Conservation (phyloP, 2,329 filamentous ascomycete genomes). For the Blumeriella jaapii region DNA sequence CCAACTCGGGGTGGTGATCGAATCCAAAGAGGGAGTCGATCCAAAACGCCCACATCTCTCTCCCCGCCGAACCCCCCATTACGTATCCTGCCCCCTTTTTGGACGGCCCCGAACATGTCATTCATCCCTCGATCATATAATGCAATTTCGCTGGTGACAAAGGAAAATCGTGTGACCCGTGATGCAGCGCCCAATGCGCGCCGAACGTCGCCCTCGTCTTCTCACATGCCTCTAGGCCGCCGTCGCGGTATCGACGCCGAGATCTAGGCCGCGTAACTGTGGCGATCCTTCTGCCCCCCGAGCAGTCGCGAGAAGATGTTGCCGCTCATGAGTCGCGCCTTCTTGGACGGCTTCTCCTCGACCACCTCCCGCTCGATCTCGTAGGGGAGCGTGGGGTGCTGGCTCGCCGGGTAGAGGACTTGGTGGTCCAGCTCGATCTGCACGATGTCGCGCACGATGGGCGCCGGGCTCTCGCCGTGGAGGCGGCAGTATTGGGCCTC, state of each 20-base stretch:
- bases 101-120: too few relatives aligned
- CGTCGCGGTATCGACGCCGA: background rate
- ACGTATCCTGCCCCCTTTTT: too few relatives aligned
- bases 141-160: too few relatives aligned
- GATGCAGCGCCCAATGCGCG: too few relatives aligned
- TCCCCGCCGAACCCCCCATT: too few relatives aligned
- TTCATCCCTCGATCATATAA: too few relatives aligned
- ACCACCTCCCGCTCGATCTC: constrained; percentile 23
- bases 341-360: constrained; percentile 19
- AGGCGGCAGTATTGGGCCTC: constrained; percentile 8
- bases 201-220: background rate
- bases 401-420: constrained; percentile 12
- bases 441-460: constrained; percentile 19
- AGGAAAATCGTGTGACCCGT: too few relatives aligned
- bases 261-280: background rate
- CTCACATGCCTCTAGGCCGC: background rate
- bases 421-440: constrained; percentile 16
- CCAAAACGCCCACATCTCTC: background rate
- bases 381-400: constrained; percentile 23
- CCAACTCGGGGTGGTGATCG: background rate
- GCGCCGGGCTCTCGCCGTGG: background rate
- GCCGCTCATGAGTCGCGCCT: constrained; percentile 19
- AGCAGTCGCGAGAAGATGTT: constrained; percentile 5
- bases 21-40: background rate
- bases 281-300: background rate